Evolutionary conservation across 2,329 filamentous ascomycete species (phyloP), one percentile per base, ranked within the genome.

Genomic region (Amauroascus niger): DNA sequence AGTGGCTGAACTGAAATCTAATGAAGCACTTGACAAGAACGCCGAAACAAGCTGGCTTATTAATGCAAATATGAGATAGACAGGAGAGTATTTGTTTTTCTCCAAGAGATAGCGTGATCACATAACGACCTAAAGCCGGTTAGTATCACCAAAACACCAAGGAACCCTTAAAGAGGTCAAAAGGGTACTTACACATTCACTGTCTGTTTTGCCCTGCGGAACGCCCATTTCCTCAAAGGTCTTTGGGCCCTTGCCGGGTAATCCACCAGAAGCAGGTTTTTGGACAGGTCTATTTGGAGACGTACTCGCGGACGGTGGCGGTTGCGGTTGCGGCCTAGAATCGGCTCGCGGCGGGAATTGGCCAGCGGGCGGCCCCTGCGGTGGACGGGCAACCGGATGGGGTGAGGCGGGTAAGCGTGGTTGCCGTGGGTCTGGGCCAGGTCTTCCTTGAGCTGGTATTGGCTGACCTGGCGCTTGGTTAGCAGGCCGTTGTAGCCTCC

Each of bases 141-240:
- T 47, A 52, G 53, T 26, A 50, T 47, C 16, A 18, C 35, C 14
- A 33, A 24, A 26, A 6, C 39, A 11, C 16, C 5, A 49, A 32
- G n/a, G 13, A 33, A n/a, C n/a, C n/a, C n/a, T n/a, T 13, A 26
- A 4, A 47, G 32, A 14, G 13, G 16, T 1, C n/a, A 18, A 24
- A 26, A 24, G 2, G 11, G 26, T 20, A 75, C 79, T 74, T 81
- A 96, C 90, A 75, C 91, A 98, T 71, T 97, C 90, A 60, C 81
- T 80, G n/a, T 95, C 87, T 57, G 84, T 79, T 70, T 93, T 90
- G 46, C 78, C 83, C 63, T 83, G 79, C 6, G 89, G 88, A 62
- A 98, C 91, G 37, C 93, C 93, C 93, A 98, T 98, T 67, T 94
- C 90, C 67, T 96, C 91, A 68, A 45, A 45, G 2, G 41, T 45